phyloP scores from a whole-genome alignment of 2,329 filamentous ascomycete species.

The Microdochium nivale region DNA sequence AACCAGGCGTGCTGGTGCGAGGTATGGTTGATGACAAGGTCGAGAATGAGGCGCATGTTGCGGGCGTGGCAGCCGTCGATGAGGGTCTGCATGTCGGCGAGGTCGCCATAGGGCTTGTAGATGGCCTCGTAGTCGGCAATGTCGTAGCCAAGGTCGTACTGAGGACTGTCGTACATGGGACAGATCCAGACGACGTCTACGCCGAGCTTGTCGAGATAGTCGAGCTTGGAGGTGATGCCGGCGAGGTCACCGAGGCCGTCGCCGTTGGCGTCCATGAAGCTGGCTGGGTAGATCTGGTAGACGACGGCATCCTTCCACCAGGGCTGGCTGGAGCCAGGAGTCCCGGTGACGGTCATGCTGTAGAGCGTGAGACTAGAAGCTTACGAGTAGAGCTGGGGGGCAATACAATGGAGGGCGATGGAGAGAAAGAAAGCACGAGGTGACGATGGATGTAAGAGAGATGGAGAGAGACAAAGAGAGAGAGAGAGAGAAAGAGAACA shows the following conservation, averaged over 20 bases:
- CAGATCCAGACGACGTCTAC: conserved; percentile 40
- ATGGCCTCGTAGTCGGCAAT: conserved; percentile 44
- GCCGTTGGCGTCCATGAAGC: background rate
- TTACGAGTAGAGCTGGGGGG: background rate
- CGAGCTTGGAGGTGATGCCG: conserved; percentile 43
- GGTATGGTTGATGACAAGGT: conserved; percentile 22
- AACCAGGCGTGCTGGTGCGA: conserved; percentile 44
- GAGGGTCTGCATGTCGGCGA: conserved; percentile 4
- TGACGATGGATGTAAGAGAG: background rate
- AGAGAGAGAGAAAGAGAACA: background rate
- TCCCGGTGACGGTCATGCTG: background rate
- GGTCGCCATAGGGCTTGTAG: conserved; percentile 1
- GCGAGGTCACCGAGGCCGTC: conserved; percentile 5
- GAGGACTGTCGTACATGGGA: conserved; percentile 29
- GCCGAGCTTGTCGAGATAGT: conserved; percentile 41
- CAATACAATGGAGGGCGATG: background rate
- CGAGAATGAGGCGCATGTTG: conserved; percentile 8
- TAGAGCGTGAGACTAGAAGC: background rate
- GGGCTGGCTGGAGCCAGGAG: background rate
- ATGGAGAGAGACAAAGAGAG: background rate
- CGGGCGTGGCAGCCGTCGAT: conserved; percentile 2
- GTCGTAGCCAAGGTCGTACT: conserved; percentile 58
- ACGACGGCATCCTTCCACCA: background rate
- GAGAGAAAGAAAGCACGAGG: background rate
- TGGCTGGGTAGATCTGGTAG: background rate